Percentiles rank a stretch among this genome's conserved stretches.
These are phyloP conservation scores for Puccinia novopanici DNA, from an alignment of 1,284 basidiomycete genomes.

Conservation along the genomic window DNA sequence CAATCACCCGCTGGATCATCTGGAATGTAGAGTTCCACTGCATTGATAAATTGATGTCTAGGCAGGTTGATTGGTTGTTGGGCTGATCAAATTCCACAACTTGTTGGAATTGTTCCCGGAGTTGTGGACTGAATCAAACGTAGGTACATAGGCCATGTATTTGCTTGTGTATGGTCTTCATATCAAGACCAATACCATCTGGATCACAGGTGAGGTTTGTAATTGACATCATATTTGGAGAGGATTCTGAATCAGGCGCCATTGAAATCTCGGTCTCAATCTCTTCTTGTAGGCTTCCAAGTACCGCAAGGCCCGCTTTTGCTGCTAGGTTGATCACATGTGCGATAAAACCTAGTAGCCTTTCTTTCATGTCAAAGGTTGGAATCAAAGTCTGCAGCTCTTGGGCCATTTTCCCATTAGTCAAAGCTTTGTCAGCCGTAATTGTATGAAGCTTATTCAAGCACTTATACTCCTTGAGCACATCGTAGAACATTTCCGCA, in stretches of 20 bases:
- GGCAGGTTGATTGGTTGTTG: neutral
- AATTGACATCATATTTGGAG: neutral
- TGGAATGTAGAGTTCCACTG: neutral
- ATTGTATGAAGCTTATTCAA: neutral
- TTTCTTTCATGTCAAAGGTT: too few relatives aligned
- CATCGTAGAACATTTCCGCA: neutral
- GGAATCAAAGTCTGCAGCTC: neutral
- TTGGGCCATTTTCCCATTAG: neutral
- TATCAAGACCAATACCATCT: neutral
- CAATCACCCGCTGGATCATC: neutral
- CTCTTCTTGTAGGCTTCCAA: neutral
- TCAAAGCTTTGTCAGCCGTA: neutral
- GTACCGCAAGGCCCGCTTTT: neutral
- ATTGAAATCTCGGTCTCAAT: neutral
- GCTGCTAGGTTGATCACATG: constrained; percentile 13
- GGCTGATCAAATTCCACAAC: neutral
- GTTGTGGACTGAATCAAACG: neutral
- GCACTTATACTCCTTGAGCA: neutral
- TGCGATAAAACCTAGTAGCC: neutral
- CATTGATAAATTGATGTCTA: neutral
- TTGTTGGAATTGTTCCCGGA: neutral
- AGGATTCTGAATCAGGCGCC: too few relatives aligned
- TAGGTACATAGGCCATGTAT: neutral
- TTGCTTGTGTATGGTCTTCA: neutral
- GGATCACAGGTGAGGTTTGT: neutral